Base-by-base conservation (phyloP, 495 filamentous ascomycete genomes). In the Xylaria acuta region DNA sequence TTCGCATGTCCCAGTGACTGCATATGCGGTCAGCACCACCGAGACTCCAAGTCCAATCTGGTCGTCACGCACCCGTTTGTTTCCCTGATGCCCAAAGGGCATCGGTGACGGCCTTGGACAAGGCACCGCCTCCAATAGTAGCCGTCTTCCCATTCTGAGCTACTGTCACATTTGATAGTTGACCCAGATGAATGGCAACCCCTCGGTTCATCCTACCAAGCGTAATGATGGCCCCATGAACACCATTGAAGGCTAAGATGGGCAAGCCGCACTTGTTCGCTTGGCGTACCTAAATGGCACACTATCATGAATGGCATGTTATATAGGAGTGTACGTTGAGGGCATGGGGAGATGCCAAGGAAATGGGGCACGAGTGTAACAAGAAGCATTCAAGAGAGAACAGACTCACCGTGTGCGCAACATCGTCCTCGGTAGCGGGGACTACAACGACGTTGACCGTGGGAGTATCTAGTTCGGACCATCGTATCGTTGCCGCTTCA, bases 1-100 rank as follows among this genome's bases (percentile, higher is more conserved):
- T 73, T 89, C 83, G 64, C 88, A 88, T 7, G 78, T 81, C 53
- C 88, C 88, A 25, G 87, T 88, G 0, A 86, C 85, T 77, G 76
- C 76, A 32, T 76, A 73, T 66, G 43, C 30, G 18, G 40, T 70
- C 36, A 64, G 68, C 22, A 41, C 11, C n/a, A 49, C 22, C 30
- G 38, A 56, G 22, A 16, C 34, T 25, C 38, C 16, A 25, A 36
- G 43, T 43, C 16, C 18, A 34, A 43, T 53, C 14, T 16, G 3
- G 9, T 43, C 5, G 20, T 53, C 6, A 74, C 75, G 59, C 30
- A 79, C 82, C 77, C 38, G 84, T 80, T 71, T 82, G 80, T 62
- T 83, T 83, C 6, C 78, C 77, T 3, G 77, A 75, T 22, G 69
- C 75, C 75, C 79, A 85, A 1, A 86, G 76, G 0, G 73, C 51